Base-by-base conservation (phyloP, 805 yeast genomes). In the Naumovozyma castellii region DNA sequence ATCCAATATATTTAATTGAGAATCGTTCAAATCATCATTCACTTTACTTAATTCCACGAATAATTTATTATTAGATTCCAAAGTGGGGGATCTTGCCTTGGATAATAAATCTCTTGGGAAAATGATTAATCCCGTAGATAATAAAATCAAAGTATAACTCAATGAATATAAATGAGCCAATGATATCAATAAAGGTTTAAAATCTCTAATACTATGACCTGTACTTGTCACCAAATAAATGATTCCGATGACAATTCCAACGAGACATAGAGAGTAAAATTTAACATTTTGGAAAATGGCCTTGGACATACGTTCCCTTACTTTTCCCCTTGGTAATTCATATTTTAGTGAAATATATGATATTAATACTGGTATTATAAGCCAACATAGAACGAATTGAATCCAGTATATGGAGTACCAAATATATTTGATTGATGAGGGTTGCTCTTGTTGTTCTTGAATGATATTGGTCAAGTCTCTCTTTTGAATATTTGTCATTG, bases 371-470 rank as follows among this genome's bases (percentile, higher is more conserved):
- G 64, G 64, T 10, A 59, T 43, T 18, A 54, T 37, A 22, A 57
- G 46, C 64, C 64, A 59, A 36, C 62, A 58, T 2, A 57, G 32
- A 2, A 50, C 37, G 34, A 58, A 59, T 40, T 59, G 59, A 5
- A 46, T 32, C 61, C 59, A 57, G 39, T 58, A 59, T 3, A 58
- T 47, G 12, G 46, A 18, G 14, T 48, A 32, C 64, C 64, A 59
- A 5, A 49, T 32, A 5, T 43, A 14, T 18, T 48, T 42, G 22
- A 50, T 22, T 10, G 9, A 22, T n/a, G n/a, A n/a, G n/a, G n/a
- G n/a, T n/a, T n/a, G n/a, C n/a, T 22, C 27, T 22, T 22, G 27
- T 22, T 22, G 27, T 10, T 10, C 9, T 6, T 22, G 10, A 22
- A 22, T 22, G 9, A 6, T 10, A 6, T 22, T 22, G 27, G 10